phyloP scores from a whole-genome alignment of 331 rosid genomes.

The Quercus lobata region DNA sequence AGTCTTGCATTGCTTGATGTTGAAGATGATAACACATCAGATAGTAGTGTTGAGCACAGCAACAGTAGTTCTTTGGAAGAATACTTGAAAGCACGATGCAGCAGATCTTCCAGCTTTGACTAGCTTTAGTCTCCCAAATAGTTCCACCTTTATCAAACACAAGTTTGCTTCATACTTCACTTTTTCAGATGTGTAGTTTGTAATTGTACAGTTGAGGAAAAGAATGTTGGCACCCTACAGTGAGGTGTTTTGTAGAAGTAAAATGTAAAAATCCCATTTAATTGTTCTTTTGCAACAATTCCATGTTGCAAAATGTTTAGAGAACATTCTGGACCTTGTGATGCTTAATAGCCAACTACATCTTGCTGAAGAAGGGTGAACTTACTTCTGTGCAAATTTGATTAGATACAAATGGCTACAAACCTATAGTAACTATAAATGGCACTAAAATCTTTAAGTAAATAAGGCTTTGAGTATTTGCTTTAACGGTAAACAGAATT shows the following conservation, averaged over 20 bases:
- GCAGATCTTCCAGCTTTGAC: slow-evolving; percentile 80
- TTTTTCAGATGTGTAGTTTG: slow-evolving; percentile 1
- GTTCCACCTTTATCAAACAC: neutral
- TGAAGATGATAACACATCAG: slow-evolving; percentile 50
- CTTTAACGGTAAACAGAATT: no score
- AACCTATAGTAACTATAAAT: neutral
- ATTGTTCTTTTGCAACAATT: neutral
- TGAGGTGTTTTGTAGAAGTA: slow-evolving; percentile 37
- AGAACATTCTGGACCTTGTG: neutral
- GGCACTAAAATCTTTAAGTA: neutral
- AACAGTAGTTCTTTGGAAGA: slow-evolving; percentile 36
- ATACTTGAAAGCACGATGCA: slow-evolving; percentile 59
- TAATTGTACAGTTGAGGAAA: slow-evolving; percentile 19
- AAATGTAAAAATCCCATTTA: neutral
- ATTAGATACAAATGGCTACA: neutral
- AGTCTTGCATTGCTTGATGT: slow-evolving; percentile 76
- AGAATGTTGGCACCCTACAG: slow-evolving; percentile 19
- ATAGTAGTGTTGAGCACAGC: slow-evolving; percentile 42
- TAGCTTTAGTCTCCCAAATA: slow-evolving; percentile 26
- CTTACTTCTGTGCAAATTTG: neutral
- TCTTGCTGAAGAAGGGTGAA: neutral
- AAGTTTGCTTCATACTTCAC: neutral
- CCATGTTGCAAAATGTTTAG: neutral
- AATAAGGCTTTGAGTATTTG: no score
- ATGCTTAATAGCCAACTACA: neutral